Evolutionary conservation across 345 rosid species (phyloP), one percentile per base, ranked within the genome.

Genomic region (Murraya paniculata): DNA sequence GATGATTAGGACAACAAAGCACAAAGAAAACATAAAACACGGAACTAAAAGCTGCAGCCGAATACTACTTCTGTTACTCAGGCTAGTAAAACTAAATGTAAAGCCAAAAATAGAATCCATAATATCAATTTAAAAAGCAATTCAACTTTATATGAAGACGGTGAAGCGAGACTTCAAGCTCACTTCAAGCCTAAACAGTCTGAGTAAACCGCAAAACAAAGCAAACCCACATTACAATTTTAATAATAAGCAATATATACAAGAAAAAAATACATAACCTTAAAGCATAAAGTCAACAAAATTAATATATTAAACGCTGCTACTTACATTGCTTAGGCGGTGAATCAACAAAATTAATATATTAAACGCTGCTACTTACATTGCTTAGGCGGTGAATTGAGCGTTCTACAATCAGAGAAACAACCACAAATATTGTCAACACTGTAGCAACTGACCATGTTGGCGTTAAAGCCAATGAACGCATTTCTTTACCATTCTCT

Each of bases 401-500:
- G 67, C 98, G 97, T 79, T 96, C 98, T 81, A 96, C 97, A 71
- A 92, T 82, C 84, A 91, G 79, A 61, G 99, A 96, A 76, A 96
- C 93, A 66, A 81, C 86, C 19, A 95, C 98, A 75, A 96, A 91
- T 67, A 96, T 75, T 13, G 98, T 93, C 85, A 96, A 80, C 48
- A 93, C 99, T 2, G 97, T 90, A 64, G 99, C 99, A 73, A 93
- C 96, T 25, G 98, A 93, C 99, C 99, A 96, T 74, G 98, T 93
- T 64, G 99, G 98, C 2, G 98, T 93, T 48, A 88, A 80, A 30
- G 93, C 97, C 84, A 93, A 81, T 2, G 98, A 90, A 83, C 97
- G 84, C 84, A 79, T 79, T 82, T 89, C 97, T 9, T 9, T 1
- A 4, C 3, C 21, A 60, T 38, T 72, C 64, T 82, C 39, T 64